Evolutionary conservation across 2,329 filamentous ascomycete species (phyloP), one percentile per base, ranked within the genome.

Genomic region (Fusarium udum): DNA sequence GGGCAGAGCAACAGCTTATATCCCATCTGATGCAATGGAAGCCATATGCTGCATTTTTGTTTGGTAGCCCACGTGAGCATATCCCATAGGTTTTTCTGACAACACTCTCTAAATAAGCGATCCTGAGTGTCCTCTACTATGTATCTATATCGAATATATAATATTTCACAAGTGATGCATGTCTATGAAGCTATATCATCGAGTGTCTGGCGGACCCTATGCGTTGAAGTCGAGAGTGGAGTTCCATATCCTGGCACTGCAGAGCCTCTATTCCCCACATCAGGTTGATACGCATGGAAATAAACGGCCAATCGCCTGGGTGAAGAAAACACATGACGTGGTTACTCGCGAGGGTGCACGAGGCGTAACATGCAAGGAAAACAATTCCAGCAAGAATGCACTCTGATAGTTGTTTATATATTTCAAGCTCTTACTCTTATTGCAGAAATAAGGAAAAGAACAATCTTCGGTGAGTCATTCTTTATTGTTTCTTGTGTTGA

Each of bases 291-390:
- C 22, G 15, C 40, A 49, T 45, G 18, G 7, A 26, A n/a, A 67
- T n/a, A 20, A 42, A 40, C 32, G 24, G 32, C 40, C 18, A 45
- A 36, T 55, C 28, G 46, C 52, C 46, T 39, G 46, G 26, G 32
- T 36, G 51, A 45, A 28, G 42, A 52, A 49, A 58, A 49, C 65
- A 70, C 60, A 65, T 55, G 60, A 53, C 52, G 20, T 70, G 67
- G 67, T 69, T 69, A 69, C 67, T 69, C 67, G 67, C 67, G 67
- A 69, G 66, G 67, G 66, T 65, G 66, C 28, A 69, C 67, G 59
- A 65, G 40, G 42, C n/a, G 24, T 67, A 49, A 49, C 56, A 40
- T 69, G 43, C 52, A 59, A 70, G 60, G 45, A 34, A 53, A 66
- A 66, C 66, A 65, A 36, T 34, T 53, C 52, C 45, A 36, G 58